Conservation (phyloP, 371 early-diverging fungal genomes). For the Coemansia sp. region DNA sequence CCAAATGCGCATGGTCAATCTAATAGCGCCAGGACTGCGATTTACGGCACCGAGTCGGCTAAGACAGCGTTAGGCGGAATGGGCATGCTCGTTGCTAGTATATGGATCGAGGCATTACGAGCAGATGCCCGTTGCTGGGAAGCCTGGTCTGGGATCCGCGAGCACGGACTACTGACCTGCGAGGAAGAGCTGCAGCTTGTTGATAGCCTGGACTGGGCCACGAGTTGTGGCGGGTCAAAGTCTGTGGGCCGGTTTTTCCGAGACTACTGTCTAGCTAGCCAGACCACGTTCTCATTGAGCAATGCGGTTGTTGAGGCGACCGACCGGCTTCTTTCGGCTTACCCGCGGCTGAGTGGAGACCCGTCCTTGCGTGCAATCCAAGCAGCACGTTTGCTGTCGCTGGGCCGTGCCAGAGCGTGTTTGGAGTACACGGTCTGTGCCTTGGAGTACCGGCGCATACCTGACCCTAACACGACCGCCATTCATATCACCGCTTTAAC, state of each 20-base stretch:
- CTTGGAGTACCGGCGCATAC: constrained; percentile 35
- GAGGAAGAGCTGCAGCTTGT: constrained; percentile 36
- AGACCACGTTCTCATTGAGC: constrained; percentile 23
- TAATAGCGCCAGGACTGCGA: too few relatives aligned
- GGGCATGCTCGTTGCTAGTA: constrained; percentile 25
- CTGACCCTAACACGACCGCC: constrained; percentile 35
- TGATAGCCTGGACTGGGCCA: constrained; percentile 28
- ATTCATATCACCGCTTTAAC: constrained; percentile 44
- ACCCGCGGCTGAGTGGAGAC: constrained; percentile 23
- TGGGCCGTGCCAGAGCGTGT: constrained; percentile 27
- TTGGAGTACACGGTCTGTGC: constrained; percentile 31
- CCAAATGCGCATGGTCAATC: background rate
- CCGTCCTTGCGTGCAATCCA: constrained; percentile 42
- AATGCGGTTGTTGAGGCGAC: constrained; percentile 18
- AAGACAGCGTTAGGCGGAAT: constrained; percentile 11
- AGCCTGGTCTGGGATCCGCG: constrained; percentile 51
- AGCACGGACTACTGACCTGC: constrained; percentile 39
- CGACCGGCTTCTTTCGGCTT: constrained; percentile 10
- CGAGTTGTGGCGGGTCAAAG: constrained; percentile 28
- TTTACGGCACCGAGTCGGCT: too few relatives aligned
- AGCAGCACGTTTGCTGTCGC: constrained; percentile 37
- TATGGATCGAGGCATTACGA: constrained; percentile 42
- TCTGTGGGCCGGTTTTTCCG: constrained; percentile 34
- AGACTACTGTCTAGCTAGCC: constrained; percentile 41
- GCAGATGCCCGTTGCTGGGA: constrained; percentile 51